Evolutionary conservation across 192 early-diverging fungal species (phyloP), one percentile per base, ranked within the genome.

Genomic region (Backusella psychrophila): DNA sequence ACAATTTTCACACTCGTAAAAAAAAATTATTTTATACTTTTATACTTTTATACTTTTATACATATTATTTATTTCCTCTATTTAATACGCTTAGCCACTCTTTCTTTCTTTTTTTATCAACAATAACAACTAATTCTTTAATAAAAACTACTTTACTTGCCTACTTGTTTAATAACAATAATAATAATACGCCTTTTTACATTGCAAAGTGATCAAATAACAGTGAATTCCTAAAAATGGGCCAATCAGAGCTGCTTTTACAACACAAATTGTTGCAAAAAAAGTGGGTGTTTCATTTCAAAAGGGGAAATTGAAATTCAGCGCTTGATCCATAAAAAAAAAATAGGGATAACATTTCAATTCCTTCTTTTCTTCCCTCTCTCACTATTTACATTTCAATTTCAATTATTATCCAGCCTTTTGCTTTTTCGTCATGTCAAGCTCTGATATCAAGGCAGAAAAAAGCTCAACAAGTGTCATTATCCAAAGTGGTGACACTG

Each of bases 321-420:
- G 53, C 53, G 9, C 23, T 56, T 39, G 38, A 39, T 39, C 38
- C 38, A 39, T 39, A 39, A 39, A 39, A 53, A 53, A 52, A 44
- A 44, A 49, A 49, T 49, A 49, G 46, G 34, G 34, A 66, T 66
- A 11, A 36, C 23, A 39, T 39, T 69, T 21, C 19, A 69, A 38
- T 69, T 69, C 67, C 53, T 59, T 26, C 17, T 23, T 11, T 59
- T 59, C 7, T 14, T 53, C 11, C 5, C 26, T 69, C 19, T 42
- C 26, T 36, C 71, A 26, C 35, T 74, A 17, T 74, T 53, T 74
- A 38, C 21, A 31, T 74, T 36, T 74, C 21, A 33, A 59, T 38
- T 65, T 26, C 36, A 12, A 14, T 65, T 12, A 11, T 52, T 49
- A 31, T 72, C 8, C 53, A n/a, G 31, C 19, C 34, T 59, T 74